Percentiles rank a stretch among this genome's conserved stretches.
These are phyloP conservation scores for Gardenia jasminoides DNA, from an alignment of 257 asterid species.

Conservation along the genomic window DNA sequence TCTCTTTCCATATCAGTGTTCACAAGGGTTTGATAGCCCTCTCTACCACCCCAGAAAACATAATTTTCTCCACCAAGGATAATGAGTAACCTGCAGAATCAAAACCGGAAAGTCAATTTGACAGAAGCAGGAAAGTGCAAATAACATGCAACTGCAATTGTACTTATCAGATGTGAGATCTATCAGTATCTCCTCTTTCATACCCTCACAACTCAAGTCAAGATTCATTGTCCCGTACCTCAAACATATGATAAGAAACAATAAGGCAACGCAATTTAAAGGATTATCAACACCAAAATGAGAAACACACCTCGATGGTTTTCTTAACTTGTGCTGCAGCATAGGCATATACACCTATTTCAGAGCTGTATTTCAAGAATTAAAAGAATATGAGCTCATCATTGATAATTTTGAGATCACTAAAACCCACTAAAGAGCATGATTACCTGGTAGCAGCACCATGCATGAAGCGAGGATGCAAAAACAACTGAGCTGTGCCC, in stretches of 20 bases:
- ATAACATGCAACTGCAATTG: not conserved
- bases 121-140: not conserved
- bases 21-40: constrained; percentile 91
- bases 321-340: constrained; percentile 97
- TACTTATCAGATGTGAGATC: not conserved
- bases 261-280: not conserved
- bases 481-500: constrained; percentile 96
- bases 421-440: not conserved
- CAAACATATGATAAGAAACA: not conserved
- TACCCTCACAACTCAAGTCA: not conserved
- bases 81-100: constrained; percentile 73
- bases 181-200: not conserved
- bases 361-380: constrained; percentile 56
- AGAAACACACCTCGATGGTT: constrained; percentile 73
- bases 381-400: constrained; percentile 9
- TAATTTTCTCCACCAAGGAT: constrained; percentile 98
- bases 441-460: constrained; percentile 96
- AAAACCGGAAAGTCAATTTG: constrained; percentile 8
- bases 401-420: not conserved
- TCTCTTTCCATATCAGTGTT: constrained; percentile 98
- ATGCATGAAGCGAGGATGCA: constrained; percentile 94
- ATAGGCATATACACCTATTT: constrained; percentile 69
- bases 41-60: constrained; percentile 99
- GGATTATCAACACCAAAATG: constrained; percentile 6
- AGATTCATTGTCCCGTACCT: not conserved